phyloP scores from a whole-genome alignment of 306 rosid species.

The Corylus americana region DNA sequence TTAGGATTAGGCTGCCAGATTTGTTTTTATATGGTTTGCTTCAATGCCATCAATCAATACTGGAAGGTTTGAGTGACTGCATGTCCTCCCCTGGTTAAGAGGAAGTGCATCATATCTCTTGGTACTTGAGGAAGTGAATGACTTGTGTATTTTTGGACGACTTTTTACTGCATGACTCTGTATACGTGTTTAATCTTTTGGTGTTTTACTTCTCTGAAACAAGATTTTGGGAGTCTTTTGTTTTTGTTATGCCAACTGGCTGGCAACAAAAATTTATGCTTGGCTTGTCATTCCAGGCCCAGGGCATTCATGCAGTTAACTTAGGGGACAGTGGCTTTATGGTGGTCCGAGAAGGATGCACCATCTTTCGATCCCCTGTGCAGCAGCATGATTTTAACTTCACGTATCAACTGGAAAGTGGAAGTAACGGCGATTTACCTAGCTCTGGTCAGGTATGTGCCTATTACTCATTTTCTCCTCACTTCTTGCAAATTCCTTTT shows the following conservation, averaged over 20 bases:
- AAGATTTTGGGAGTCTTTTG: neutral
- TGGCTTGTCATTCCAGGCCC: conserved; percentile 46
- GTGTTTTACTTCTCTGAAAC: neutral
- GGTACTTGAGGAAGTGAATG: neutral
- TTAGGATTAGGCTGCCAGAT: neutral
- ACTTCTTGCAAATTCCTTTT: neutral
- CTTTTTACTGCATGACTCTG: neutral
- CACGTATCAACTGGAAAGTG: conserved; percentile 85
- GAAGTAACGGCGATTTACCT: conserved; percentile 81
- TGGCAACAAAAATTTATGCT: conserved; percentile 24
- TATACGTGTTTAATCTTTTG: neutral
- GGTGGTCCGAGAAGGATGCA: conserved; percentile 93
- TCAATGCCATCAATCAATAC: neutral
- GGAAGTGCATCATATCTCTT: neutral
- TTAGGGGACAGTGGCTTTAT: conserved; percentile 98
- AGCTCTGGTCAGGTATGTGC: conserved; percentile 94
- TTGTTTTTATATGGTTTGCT: neutral
- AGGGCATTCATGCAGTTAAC: conserved; percentile 76
- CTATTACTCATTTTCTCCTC: neutral
- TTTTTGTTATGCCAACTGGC: conserved; percentile 7
- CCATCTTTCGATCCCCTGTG: conserved; percentile 84
- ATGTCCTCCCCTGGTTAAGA: neutral
- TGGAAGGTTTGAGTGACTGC: neutral
- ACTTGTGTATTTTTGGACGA: neutral
- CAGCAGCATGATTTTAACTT: conserved; percentile 99